Base-by-base conservation (phyloP, 257 asterid genomes). In the Solanum chiquidenum region DNA sequence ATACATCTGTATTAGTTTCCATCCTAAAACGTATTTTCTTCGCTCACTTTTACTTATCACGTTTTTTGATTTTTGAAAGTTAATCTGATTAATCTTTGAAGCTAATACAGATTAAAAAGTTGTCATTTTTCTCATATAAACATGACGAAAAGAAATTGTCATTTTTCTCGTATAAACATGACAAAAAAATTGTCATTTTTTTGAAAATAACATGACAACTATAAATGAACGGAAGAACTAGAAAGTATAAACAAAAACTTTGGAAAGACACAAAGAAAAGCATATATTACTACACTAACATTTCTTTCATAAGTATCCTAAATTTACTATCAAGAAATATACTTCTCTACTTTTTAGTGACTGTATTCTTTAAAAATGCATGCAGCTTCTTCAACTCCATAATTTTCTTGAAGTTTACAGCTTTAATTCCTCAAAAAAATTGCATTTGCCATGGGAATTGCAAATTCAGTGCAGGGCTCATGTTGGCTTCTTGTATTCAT, bases 401-500 rank as follows among this genome's bases (percentile, higher is more conserved):
- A 1, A 9, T 1, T 80, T 46, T 82, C 44, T 49, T 82, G 44
- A 82, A 49, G 8, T 13, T 23, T 14, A 79, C 60, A 25, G 49
- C 7, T 25, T 77, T 13, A n/a, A 5, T 25, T 25, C 84, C 84
- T 25, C 9, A 79, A 25, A 79, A 74, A 37, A 40, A 0, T 72
- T 74, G 52, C 83, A 80, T 27, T 46, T 80, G 18, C 29, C 18
- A 49, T 82, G 86, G 31, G 44, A 82, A 82, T 18, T 20, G 86
- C 86, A 29, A 49, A 20, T 29, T 2, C 86, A 82, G 13, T 29
- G 85, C 85, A 80, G 11, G 5, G 40, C 31, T 46, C 68, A 80
- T 80, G 25, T 7, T 80, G 68, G 74, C 58, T 90, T 52, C 35
- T 88, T 66, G 49, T 87, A 87, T 76, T 90, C 71, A 68, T 91